Conservation (phyloP, 2,329 filamentous ascomycete species). For the Colletotrichum navitas region DNA sequence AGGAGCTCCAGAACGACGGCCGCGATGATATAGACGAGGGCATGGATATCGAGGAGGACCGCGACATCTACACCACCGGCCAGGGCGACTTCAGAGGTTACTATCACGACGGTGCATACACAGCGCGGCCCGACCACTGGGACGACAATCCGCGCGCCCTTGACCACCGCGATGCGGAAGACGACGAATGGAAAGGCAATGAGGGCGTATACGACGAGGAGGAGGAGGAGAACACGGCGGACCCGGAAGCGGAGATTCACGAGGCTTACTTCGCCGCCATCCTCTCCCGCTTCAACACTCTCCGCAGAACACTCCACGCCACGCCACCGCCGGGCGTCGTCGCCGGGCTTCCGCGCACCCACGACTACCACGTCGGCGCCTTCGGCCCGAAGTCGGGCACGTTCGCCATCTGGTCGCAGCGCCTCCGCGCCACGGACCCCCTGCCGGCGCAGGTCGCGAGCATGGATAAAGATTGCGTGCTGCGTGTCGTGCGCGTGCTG, state of each 20-base stretch:
- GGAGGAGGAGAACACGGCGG: conserved; percentile 49
- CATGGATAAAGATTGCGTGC: conserved; percentile 75
- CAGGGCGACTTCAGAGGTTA: conserved; percentile 70
- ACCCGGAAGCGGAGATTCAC: conserved; percentile 62
- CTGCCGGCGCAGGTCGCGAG: conserved; percentile 70
- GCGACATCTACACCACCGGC: conserved; percentile 62
- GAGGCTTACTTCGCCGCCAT: conserved; percentile 77
- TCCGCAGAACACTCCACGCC: conserved; percentile 72
- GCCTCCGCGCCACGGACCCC: conserved; percentile 67
- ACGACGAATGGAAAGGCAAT: conserved; percentile 45
- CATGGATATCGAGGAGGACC: conserved; percentile 52
- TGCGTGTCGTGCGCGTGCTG: conserved; percentile 77
- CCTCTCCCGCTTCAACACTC: conserved; percentile 71
- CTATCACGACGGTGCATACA: conserved; percentile 85
- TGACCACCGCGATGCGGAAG: conserved; percentile 46
- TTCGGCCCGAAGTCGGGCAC: conserved; percentile 65
- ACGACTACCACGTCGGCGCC: conserved; percentile 68
- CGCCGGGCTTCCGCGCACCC: conserved; percentile 64
- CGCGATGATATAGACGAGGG: conserved; percentile 46
- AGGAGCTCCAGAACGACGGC: conserved; percentile 52
- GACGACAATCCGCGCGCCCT: conserved; percentile 46
- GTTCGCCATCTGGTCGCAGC: conserved; percentile 64
- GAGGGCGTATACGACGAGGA: conserved; percentile 45
- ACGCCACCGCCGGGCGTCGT: conserved; percentile 66
- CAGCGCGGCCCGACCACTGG: conserved; percentile 65